Evolutionary conservation across 306 rosid genomes (phyloP).

Genomic region (Geum urbanum): DNA sequence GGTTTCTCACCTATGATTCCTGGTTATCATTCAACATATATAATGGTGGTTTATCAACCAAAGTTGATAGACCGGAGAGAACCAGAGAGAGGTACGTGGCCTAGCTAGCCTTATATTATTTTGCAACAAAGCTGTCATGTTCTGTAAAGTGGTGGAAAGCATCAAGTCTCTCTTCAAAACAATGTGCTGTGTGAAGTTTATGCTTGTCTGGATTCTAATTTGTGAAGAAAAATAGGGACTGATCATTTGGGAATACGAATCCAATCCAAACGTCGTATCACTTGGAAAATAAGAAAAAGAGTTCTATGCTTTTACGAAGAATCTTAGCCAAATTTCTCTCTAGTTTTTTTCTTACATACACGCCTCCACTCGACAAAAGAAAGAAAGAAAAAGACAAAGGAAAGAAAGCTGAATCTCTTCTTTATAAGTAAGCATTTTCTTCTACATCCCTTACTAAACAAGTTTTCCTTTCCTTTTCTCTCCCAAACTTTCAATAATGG

Average conservation of each 20-base stretch:
- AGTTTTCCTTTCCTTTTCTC: neutral
- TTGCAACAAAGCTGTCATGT: neutral
- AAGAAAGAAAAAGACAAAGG: neutral
- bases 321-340: neutral
- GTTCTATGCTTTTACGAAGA: neutral
- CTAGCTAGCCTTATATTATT: neutral
- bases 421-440: neutral
- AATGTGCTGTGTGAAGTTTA: neutral
- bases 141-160: neutral
- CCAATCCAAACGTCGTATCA: conserved; percentile 15
- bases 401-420: neutral
- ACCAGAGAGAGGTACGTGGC: neutral
- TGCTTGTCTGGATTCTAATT: conserved; percentile 5
- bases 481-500: neutral
- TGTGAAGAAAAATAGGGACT: neutral
- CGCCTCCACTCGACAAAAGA: neutral
- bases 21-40: too few species aligned
- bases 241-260: neutral
- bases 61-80: too few species aligned
- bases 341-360: conserved; percentile 3
- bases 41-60: neutral
- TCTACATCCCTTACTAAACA: neutral
- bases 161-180: neutral
- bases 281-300: conserved; percentile 2
- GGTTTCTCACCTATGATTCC: neutral